Evolutionary conservation across 1,139 yeast species (phyloP), one percentile per base, ranked within the genome.

Genomic region (Yamadazyma jaroonii): DNA sequence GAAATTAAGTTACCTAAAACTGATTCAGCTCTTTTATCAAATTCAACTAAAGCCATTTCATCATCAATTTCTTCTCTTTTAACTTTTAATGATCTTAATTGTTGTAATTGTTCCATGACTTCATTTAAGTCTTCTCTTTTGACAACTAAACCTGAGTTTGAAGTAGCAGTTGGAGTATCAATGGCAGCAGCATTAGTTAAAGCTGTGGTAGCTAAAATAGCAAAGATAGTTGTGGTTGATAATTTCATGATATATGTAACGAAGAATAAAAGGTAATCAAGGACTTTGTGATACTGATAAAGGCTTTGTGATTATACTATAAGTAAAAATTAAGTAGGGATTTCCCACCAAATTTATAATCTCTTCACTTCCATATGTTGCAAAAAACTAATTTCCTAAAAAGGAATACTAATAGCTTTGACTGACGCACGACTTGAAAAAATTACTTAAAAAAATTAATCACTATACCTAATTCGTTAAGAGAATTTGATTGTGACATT

Each of bases 121-220:
- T 67, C 62, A 38, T 54, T 56, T 39, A 59, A 50, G 42, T 69
- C 73, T 35, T 57, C 53, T 57, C 71, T 67, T 48, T 61, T 67
- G 29, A 66, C 64, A 44, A 67, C 47, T 30, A 64, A 40, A 22
- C 50, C 37, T 25, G 53, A 57, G 22, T 51, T 36, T 13, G 34
- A 30, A 27, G 34, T 27, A 20, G 35, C 25, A 21, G 29, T 28
- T 22, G 25, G 22, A 15, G 34, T 22, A 12, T 32, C 37, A 22
- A 39, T 31, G 49, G 75, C 74, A 32, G 73, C 72, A 41, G 75
- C 72, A 38, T 59, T 53, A 35, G 62, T 73, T 34, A 64, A 52
- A 35, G 72, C 58, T 32, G 68, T 45, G 34, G 75, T 45, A 37
- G 72, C 73, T 48, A 68, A 60, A 49, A 71, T 52, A 40, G 76